Evolutionary conservation across 441 rosid species (phyloP), one percentile per base, ranked within the genome.

Genomic region (Croton laevigatus): DNA sequence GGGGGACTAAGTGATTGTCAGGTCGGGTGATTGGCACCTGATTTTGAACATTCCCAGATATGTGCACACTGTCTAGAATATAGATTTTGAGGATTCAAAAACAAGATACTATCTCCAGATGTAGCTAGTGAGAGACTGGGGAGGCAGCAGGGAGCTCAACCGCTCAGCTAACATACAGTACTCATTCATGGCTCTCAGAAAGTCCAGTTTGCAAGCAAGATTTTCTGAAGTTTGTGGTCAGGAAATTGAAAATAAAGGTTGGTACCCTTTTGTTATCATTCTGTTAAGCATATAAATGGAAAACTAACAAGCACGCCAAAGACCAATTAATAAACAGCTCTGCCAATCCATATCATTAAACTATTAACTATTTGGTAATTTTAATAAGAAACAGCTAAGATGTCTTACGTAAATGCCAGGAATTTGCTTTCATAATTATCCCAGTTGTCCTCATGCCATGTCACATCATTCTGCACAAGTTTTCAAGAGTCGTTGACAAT

Each of bases 391-490:
- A 64, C n/a, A 69, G 17, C 36, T 12, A 58, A n/a, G 70, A 46
- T 45, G 49, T 75, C 90, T 83, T 83, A 94, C 97, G 96, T 94
- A 74, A 94, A 94, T 62, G 94, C 98, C 27, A 94, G 89, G 81
- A 94, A 95, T 85, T 85, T 95, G 94, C 97, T 95, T 38, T 90
- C 94, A 16, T 77, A 73, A 67, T 92, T 90, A 66, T 81, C 87
- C 97, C 98, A 95, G 81, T 91, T 82, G 79, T 87, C 89, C 83
- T 92, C 98, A 71, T 92, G 98, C 98, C 99, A 94, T 4, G 93
- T 90, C 38, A 94, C 88, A 77, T 94, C 97, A 3, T 57, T 79
- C 97, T 88, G 83, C 72, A 76, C 10, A 60, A 72, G 62, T 46
- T 19, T 51, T 42, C 66, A 71, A 59, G 48, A 79, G 68, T 27